Conservation (phyloP, 306 rosid genomes). For the Delonix regia region DNA sequence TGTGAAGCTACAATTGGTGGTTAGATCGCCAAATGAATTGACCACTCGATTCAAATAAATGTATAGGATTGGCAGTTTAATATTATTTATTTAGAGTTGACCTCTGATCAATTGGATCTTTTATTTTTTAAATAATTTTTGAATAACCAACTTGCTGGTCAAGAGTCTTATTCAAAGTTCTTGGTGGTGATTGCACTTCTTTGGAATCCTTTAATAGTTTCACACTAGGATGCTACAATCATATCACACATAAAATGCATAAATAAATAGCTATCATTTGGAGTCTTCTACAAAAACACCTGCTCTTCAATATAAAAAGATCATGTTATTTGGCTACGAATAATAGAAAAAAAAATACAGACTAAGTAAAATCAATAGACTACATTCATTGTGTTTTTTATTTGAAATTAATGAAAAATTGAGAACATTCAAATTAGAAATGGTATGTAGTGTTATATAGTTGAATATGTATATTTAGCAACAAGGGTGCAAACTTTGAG, state of each 20-base stretch:
- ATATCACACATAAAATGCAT: background rate
- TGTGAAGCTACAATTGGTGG: conserved; percentile 20
- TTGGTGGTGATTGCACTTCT: background rate
- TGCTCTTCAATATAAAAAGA: background rate
- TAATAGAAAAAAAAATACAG: too few relatives aligned
- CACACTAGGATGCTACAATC: background rate
- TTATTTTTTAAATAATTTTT: background rate
- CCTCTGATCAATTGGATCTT: conserved; percentile 27
- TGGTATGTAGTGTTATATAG: too few relatives aligned
- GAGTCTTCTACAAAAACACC: background rate
- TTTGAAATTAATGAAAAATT: too few relatives aligned
- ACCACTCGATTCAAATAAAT: conserved; percentile 17
- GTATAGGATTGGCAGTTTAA: background rate
- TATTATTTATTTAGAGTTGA: conserved; percentile 31
- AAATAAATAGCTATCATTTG: background rate
- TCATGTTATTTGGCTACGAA: background rate
- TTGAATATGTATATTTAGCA: background rate
- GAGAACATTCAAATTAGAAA: too few relatives aligned
- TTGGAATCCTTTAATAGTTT: background rate
- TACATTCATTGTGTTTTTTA: too few relatives aligned
- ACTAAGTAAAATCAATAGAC: too few relatives aligned
- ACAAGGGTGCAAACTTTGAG: background rate
- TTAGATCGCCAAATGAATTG: conserved; percentile 14
- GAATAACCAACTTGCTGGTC: conserved; percentile 38
- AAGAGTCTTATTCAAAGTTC: conserved; percentile 27